Evolutionary conservation across 306 rosid species (phyloP), one percentile per base, ranked within the genome.

Genomic region (Inga laurina): DNA sequence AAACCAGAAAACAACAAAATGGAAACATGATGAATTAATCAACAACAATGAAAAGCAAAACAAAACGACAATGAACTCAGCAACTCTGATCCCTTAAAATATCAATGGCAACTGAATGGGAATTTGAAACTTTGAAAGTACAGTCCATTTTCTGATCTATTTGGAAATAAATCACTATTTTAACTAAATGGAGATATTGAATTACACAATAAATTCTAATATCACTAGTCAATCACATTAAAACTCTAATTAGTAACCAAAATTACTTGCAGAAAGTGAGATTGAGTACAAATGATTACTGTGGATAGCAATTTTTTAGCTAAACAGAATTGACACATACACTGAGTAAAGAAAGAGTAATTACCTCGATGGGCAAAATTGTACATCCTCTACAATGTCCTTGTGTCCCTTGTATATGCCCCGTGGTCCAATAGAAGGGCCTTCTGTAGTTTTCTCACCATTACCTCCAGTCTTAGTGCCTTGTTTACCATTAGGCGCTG

Each of bases 331-430:
- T 79, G 82, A 57, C 65, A 46, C 76, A 79, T 67, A 66, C 52
- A 11, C 32, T 43, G 65, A 34, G 22, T 59, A 82, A 57, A 70
- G 77, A 56, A 44, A 73, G 61, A 81, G 76, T 71, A 49, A 45
- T 82, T 86, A 97, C 99, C 97, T 97, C 82, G 99, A 87, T 21
- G 98, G 98, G 89, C 98, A 97, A 86, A 94, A 97, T 51, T 97
- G 88, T 83, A 97, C 99, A 88, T 97, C 99, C 88, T 97, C 99
- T 81, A 97, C 98, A 24, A 97, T 94, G 81, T 97, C 97, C 49
- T 80, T 83, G 45, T 97, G 99, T 48, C 98, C 99, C 44, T 88
- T 76, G 90, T 87, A 97, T 71, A 94, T 84, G 86, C 98, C 97
- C 67, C 99, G 89, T 54, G 99, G 97, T 59, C 91, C 97, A 83